phyloP scores from a whole-genome alignment of 805 yeast genomes.

The Lipomyces japonicus region DNA sequence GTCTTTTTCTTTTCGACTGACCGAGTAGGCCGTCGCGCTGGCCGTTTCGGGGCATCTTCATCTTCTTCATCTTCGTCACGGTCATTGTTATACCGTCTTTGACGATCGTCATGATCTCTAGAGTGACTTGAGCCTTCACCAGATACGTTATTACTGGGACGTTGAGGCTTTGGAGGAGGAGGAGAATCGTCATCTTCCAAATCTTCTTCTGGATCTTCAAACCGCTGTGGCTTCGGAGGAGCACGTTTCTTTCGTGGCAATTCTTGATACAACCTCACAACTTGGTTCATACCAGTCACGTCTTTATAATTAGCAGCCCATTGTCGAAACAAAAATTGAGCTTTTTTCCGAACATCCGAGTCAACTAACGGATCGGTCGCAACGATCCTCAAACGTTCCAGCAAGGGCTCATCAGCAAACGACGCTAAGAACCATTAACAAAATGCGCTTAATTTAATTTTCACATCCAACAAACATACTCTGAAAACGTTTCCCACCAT shows the following conservation, averaged over 20 bases:
- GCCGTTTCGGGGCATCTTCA: background rate
- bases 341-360: constrained; percentile 46
- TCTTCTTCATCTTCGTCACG: background rate
- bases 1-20: background rate
- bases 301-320: constrained; percentile 64
- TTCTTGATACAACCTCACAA: constrained; percentile 47
- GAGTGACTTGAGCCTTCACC: constrained; percentile 12
- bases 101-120: constrained; percentile 25
- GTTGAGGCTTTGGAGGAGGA: constrained; percentile 1
- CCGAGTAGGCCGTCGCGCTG: background rate
- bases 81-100: constrained; percentile 27
- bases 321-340: constrained; percentile 51
- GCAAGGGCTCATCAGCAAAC: constrained; percentile 54
- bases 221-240: constrained; percentile 29
- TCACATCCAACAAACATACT: constrained; percentile 19
- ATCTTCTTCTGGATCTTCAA: constrained; percentile 19
- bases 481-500: constrained; percentile 43
- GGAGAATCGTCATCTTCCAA: constrained; percentile 12
- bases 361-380: constrained; percentile 44
- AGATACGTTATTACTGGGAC: background rate
- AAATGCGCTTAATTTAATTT: background rate
- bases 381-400: constrained; percentile 58
- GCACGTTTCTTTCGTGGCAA: constrained; percentile 41
- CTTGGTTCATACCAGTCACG: constrained; percentile 46
- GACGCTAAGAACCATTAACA: constrained; percentile 7